Conservation (phyloP, 352 stramenopile species). For the Globisporangium spinosum region DNA sequence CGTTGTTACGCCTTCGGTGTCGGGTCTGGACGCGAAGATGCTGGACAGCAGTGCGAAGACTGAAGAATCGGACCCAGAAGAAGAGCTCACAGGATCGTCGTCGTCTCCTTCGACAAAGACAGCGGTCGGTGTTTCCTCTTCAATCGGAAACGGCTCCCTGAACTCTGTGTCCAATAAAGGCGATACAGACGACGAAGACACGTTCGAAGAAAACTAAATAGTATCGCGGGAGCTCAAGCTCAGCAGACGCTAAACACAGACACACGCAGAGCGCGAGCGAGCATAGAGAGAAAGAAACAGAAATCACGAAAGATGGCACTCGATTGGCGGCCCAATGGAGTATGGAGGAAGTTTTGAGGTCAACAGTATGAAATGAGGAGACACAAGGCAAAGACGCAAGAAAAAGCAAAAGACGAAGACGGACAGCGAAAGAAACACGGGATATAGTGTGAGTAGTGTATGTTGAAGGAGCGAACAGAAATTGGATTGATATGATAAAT, state of each 20-base stretch:
- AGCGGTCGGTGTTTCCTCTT: not conserved
- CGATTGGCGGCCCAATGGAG: constrained; percentile 10
- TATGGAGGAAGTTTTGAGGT: constrained; percentile 18
- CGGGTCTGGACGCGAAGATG: constrained; percentile 30
- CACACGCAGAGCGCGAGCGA: constrained; percentile 1
- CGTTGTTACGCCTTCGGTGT: constrained; percentile 19
- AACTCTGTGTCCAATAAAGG: not conserved
- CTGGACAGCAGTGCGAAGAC: constrained; percentile 51
- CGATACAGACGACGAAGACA: constrained; percentile 23
- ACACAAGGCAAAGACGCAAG: not conserved
- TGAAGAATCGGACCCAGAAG: constrained; percentile 52
- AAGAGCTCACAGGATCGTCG: constrained; percentile 23
- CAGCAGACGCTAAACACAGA: not conserved
- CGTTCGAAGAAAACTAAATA: constrained; percentile 20
- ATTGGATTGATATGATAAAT: constrained; percentile 20
- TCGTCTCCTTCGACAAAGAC: not conserved
- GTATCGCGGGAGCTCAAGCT: constrained; percentile 2
- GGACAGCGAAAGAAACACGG: constrained; percentile 3
- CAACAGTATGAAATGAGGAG: constrained; percentile 4
- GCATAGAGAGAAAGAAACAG: constrained; percentile 10
- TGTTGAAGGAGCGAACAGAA: constrained; percentile 11
- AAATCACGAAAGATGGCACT: not conserved
- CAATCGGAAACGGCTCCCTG: constrained; percentile 5
- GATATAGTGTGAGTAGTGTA: constrained; percentile 13
- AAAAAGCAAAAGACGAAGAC: constrained; percentile 10